Evolutionary conservation across 495 filamentous ascomycete genomes (phyloP), one percentile per base, ranked within the genome.

Genomic region (Staphylotrichum longicolle): DNA sequence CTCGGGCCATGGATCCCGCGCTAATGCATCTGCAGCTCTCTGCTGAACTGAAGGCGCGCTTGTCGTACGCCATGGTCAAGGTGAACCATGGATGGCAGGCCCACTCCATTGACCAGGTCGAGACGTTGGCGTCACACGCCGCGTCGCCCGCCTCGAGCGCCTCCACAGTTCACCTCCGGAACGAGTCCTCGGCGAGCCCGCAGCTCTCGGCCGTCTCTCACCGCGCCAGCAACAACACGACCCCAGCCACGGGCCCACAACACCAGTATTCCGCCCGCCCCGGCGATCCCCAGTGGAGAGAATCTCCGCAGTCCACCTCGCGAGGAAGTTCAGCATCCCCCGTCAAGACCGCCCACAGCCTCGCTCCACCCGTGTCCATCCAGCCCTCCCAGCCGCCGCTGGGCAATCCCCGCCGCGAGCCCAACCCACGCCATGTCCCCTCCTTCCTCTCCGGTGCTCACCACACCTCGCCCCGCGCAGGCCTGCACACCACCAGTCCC

Each of bases 61-160:
- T 97, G 11, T 89, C 90, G 6, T 95, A 96, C 72, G 91, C 91
- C 41, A 90, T 93, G 77, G 83, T 93, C 66, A 96, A 96, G 71
- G 86, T 97, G 44, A 87, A 93, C 74, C 86, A 94, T 71, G 90
- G 88, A 54, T 91, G 90, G 82, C 86, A 93, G 75, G 81, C 83
- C 11, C 84, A 83, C 62, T 82, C 80, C 34, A 80, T 89, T 57
- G 83, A 85, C 50, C 85, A 93, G 62, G 78, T 89, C n/a, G 87
- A 92, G 67, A 78, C 83, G 12, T 75, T 88, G 32, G 80, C 87
- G 27, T 85, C 87, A 4, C 85, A 87, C 58, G 81, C 77, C 44
- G 77, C 72, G 37, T 85, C 84, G 6, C 83, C 86, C 3, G 75
- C 78, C n/a, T 84, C 82, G 8, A 82, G 79, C 48, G 75, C 67